Conservation (phyloP, 2,329 filamentous ascomycete species). For the Fusarium bulbicola region DNA sequence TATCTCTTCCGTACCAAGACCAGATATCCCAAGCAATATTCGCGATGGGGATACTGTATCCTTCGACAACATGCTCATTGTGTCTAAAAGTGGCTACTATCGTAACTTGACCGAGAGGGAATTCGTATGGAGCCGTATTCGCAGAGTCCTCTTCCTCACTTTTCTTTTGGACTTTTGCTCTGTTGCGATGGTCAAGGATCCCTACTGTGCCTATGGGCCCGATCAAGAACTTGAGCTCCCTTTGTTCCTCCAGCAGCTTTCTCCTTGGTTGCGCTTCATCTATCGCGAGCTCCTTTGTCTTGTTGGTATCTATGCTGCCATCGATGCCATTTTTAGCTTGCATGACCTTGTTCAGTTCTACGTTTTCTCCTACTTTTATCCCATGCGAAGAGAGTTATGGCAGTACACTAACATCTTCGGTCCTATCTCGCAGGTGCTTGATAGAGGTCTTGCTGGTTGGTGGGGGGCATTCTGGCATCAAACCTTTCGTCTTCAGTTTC, state of each 20-base stretch:
- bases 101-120: conserved; percentile 53
- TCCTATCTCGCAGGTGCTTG: conserved; percentile 62
- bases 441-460: conserved; percentile 78
- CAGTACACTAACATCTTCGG: conserved; percentile 66
- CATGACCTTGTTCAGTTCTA: conserved; percentile 66
- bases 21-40: conserved; percentile 49
- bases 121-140: conserved; percentile 57
- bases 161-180: conserved; percentile 76
- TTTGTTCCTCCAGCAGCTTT: conserved; percentile 53
- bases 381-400: conserved; percentile 61
- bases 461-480: conserved; percentile 96
- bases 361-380: conserved; percentile 61
- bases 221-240: conserved; percentile 51
- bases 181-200: conserved; percentile 75
- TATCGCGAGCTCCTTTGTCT: conserved; percentile 68
- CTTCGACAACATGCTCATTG: conserved; percentile 53
- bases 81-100: conserved; percentile 57
- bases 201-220: conserved; percentile 74
- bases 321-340: conserved; percentile 69
- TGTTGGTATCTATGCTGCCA: conserved; percentile 64
- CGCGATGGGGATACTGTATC: conserved; percentile 50
- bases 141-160: conserved; percentile 65
- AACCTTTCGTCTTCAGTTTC: conserved; percentile 79
- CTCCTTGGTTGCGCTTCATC: conserved; percentile 56
- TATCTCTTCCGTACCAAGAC: conserved; percentile 60